Conservation (phyloP, 768 basidiomycete genomes). For the Xerocomellus dryophilus region DNA sequence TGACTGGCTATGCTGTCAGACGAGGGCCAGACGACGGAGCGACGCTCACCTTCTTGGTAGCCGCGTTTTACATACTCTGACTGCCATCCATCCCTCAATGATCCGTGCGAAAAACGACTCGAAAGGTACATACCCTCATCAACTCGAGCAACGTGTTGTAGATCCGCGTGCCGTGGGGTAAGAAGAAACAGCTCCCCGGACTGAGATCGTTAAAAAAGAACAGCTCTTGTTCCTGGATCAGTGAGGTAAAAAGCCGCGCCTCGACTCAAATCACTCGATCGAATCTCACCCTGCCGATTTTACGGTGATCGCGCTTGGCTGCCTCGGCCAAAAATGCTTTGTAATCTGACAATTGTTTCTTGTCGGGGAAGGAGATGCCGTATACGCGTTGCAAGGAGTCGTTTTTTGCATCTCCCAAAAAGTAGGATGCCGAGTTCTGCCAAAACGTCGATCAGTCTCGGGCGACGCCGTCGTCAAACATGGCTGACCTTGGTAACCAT, state of each 20-base stretch:
- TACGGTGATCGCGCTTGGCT: slow-evolving; percentile 95
- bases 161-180: slow-evolving; percentile 95
- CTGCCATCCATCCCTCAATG: slow-evolving; percentile 37
- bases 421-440: slow-evolving; percentile 96
- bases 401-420: slow-evolving; percentile 89
- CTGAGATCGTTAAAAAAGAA: slow-evolving; percentile 98
- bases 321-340: slow-evolving; percentile 95
- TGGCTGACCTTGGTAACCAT: slow-evolving; percentile 85
- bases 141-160: slow-evolving; percentile 92
- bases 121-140: slow-evolving; percentile 64
- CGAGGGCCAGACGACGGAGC: background rate
- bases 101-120: background rate
- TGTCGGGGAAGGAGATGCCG: slow-evolving; percentile 98
- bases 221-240: slow-evolving; percentile 80
- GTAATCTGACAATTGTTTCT: slow-evolving; percentile 91
- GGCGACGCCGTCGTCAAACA: background rate
- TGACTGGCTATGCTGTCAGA: slow-evolving; percentile 52
- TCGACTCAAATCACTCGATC: background rate
- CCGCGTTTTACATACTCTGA: slow-evolving; percentile 92
- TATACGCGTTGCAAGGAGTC: slow-evolving; percentile 96
- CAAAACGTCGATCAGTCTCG: background rate
- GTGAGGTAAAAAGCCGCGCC: slow-evolving; percentile 1
- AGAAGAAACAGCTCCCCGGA: slow-evolving; percentile 94
- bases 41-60: slow-evolving; percentile 77
- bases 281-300: slow-evolving; percentile 75